Percentiles rank a stretch among this genome's conserved stretches.
Conservation (phyloP, 192 early-diverging fungal genomes). For the Coemansia sp. region DNA sequence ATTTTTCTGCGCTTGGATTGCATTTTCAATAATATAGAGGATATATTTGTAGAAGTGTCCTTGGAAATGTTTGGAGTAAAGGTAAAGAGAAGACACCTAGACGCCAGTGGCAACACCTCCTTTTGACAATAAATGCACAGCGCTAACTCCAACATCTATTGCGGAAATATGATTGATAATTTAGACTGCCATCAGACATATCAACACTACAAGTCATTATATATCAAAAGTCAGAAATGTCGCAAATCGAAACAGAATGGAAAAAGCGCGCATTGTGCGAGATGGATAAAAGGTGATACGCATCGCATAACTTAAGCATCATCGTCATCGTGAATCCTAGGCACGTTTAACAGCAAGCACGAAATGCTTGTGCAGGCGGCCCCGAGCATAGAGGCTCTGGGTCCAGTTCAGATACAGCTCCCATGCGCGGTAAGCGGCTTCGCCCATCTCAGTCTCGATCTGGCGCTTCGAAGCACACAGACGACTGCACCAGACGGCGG, state of each 20-base stretch:
- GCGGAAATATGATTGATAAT: not conserved
- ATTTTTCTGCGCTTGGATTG: slow-evolving; percentile 11
- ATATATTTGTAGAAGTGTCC: not conserved
- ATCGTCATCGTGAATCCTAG: not conserved
- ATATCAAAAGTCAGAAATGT: not conserved
- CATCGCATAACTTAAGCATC: not conserved
- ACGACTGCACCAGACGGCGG: slow-evolving; percentile 41
- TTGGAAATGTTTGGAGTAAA: not conserved
- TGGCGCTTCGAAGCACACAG: slow-evolving; percentile 45
- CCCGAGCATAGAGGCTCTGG: slow-evolving; percentile 47
- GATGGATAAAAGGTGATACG: not conserved
- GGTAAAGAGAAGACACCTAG: not conserved
- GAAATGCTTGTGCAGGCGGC: slow-evolving; percentile 48
- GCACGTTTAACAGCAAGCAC: slow-evolving; percentile 45
- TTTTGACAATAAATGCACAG: no score
- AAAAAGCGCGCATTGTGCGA: not conserved
- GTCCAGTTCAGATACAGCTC: slow-evolving; percentile 57
- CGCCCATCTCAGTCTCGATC: slow-evolving; percentile 51
- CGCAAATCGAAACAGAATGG: not conserved
- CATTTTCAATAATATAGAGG: not conserved
- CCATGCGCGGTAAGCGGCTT: slow-evolving; percentile 45
- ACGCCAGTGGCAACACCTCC: not conserved
- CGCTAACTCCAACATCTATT: not conserved
- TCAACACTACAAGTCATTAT: not conserved
- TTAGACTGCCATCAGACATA: not conserved